These are phyloP conservation scores for Aspergillus affinis DNA, from an alignment of 495 filamentous ascomycete genomes.

Conservation along the genomic window DNA sequence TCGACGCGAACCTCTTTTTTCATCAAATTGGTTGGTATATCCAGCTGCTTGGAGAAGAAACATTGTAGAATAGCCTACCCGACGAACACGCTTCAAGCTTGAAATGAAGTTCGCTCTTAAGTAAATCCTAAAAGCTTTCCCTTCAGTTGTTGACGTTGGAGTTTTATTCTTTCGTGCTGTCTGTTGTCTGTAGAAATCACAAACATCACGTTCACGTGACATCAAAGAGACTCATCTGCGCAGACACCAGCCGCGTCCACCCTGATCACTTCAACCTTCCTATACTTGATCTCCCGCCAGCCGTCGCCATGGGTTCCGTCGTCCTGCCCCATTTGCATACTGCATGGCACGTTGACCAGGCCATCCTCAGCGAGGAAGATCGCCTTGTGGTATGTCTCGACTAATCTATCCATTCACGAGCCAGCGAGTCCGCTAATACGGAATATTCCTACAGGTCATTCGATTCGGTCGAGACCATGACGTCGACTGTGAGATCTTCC, in stretches of 20 bases:
- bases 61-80: background rate
- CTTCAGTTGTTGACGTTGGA: no score
- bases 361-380: slow-evolving; percentile 89
- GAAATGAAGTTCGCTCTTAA: no score
- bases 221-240: background rate
- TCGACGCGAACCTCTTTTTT: slow-evolving; percentile 76
- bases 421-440: slow-evolving; percentile 2
- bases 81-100: no score
- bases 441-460: slow-evolving; percentile 44
- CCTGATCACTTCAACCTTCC: background rate
- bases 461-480: slow-evolving; percentile 83
- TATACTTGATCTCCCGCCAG: background rate
- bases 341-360: slow-evolving; percentile 96
- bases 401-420: background rate
- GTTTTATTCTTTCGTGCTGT: no score
- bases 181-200: background rate
- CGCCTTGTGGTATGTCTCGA: slow-evolving; percentile 70
- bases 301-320: slow-evolving; percentile 74
- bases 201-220: slow-evolving; percentile 4
- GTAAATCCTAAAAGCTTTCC: no score
- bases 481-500: slow-evolving; percentile 48
- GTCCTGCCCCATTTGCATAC: slow-evolving; percentile 89
- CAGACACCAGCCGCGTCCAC: no score
- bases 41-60: slow-evolving; percentile 64
- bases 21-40: slow-evolving; percentile 56